Evolutionary conservation across 495 filamentous ascomycete genomes (phyloP).

Genomic region (Lophiostoma macrostomum): DNA sequence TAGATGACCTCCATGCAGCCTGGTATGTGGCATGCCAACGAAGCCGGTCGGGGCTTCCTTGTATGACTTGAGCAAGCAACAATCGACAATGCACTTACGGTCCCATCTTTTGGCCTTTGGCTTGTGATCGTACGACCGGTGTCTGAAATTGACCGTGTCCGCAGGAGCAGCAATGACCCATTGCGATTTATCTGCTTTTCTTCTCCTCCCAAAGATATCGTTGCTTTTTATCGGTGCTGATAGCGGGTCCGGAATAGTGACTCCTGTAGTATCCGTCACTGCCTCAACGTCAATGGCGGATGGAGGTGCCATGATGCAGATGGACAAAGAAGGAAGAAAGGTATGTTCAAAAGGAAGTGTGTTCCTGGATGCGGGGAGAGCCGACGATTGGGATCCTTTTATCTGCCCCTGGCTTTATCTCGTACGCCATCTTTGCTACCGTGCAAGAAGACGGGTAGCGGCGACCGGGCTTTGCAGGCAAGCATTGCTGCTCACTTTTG

Average conservation of each 20-base stretch:
- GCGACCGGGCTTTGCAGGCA: neutral
- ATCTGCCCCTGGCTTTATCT: neutral
- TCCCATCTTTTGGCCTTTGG: slow-evolving; percentile 82
- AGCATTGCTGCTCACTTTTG: neutral
- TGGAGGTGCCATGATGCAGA: slow-evolving; percentile 21
- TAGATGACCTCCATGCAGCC: no score
- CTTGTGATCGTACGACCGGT: slow-evolving; percentile 61
- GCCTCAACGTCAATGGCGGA: slow-evolving; percentile 28
- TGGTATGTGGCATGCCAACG: no score
- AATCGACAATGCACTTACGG: slow-evolving; percentile 53
- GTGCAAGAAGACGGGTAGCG: neutral
- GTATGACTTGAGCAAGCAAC: no score
- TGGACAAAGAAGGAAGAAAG: slow-evolving; percentile 9
- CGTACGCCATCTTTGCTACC: slow-evolving; percentile 4
- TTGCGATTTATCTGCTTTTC: slow-evolving; percentile 62
- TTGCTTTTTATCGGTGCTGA: slow-evolving; percentile 53
- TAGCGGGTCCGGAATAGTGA: slow-evolving; percentile 55
- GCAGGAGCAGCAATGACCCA: slow-evolving; percentile 74
- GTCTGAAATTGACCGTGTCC: slow-evolving; percentile 83
- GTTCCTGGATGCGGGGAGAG: neutral
- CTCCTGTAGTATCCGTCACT: slow-evolving; percentile 28
- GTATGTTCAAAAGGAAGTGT: neutral
- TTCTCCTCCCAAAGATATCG: slow-evolving; percentile 64
- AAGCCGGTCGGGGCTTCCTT: no score
- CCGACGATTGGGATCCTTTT: neutral